Base-by-base conservation (phyloP, 148 eudicot species). In the Amaranthus cruentus region DNA sequence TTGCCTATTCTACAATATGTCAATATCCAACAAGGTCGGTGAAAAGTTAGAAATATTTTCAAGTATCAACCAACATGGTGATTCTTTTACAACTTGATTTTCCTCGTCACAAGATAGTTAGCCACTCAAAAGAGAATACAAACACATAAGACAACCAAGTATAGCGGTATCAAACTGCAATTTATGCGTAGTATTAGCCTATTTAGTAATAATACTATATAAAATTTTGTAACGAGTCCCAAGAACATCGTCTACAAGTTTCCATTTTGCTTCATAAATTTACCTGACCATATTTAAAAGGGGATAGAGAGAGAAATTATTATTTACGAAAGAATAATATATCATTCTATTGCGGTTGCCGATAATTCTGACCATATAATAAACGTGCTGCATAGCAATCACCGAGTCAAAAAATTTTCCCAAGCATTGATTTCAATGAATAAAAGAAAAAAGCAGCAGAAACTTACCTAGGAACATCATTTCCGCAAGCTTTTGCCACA, bases 401-500 rank as follows among this genome's bases (percentile, higher is more conserved):
- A 14, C 74, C 54, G 9, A 63, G 55, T n/a, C 2, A 38, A 0
- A 44, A 59, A 4, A 12, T 6, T 15, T 59, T n/a, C 6, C 5
- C 4, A 11, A 44, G 47, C 48, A 28, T 47, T 67, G 44, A 43
- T 5, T 28, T 28, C 14, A n/a, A 43, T 53, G 6, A 48, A 53
- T 21, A 57, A 42, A 68, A 21, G 63, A 49, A 52, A 14, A 12
- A 47, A 5, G 72, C 46, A 38, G 5, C 54, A 10, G 28, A 55
- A 13, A 68, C 9, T 49, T 86, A 95, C 99, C 99, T 90, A 13
- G 99, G 92, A 76, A 96, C 99, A 77, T 96, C 99, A 80, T 86
- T 95, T 81, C 99, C 99, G 57, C 99, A 96, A 78, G 97, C 94
- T 86, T 92, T 96, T 79, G 96, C 86, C 76, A 92, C 96, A 60